Conservation (phyloP, 768 basidiomycete genomes). For the Termitomyces sp. region DNA sequence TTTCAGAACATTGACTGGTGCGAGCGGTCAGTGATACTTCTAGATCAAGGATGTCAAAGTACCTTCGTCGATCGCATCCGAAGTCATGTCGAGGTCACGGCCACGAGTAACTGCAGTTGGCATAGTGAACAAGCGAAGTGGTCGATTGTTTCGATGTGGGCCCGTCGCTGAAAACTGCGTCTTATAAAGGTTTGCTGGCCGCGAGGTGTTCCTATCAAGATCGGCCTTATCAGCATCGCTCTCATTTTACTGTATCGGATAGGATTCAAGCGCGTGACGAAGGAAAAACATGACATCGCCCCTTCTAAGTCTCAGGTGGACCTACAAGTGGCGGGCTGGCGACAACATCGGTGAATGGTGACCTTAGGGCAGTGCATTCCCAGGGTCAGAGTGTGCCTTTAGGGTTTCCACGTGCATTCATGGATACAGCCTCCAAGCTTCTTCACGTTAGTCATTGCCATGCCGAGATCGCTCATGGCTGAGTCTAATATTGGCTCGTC, state of each 20-base stretch:
- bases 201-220: not conserved
- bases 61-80: slow-evolving; percentile 14
- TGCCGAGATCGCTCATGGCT: not conserved
- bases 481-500: not conserved
- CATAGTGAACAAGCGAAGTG: not conserved
- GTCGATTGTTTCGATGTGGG: not conserved
- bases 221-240: not conserved
- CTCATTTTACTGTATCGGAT: not conserved
- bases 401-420: not conserved
- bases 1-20: slow-evolving; percentile 55
- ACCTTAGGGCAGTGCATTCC: not conserved
- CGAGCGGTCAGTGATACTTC: not conserved
- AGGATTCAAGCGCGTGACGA: not conserved
- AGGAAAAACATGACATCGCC: not conserved
- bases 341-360: slow-evolving; percentile 1
- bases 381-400: not conserved
- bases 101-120: not conserved
- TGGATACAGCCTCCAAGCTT: not conserved
- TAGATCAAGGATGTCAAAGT: not conserved
- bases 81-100: slow-evolving; percentile 7
- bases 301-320: not conserved
- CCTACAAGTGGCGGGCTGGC: not conserved
- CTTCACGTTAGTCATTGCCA: not conserved
- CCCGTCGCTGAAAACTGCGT: not conserved
- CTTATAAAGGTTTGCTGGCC: not conserved